Conservation (phyloP, 345 rosid genomes). For the Psidium guajava region DNA sequence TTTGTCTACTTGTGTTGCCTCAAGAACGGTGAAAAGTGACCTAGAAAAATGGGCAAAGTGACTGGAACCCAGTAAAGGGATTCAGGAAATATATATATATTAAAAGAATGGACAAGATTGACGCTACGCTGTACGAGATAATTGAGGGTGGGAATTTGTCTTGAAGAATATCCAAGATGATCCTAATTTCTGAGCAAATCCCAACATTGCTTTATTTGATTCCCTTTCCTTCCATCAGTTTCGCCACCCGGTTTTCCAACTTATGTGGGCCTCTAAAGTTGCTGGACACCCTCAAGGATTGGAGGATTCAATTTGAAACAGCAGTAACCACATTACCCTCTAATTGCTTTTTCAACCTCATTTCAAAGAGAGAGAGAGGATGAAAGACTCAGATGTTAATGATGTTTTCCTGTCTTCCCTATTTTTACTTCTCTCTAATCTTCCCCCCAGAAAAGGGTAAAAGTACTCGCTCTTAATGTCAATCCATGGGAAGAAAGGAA, state of each 20-base stretch:
- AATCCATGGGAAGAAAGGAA: constrained; percentile 11
- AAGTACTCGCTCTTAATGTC: not conserved
- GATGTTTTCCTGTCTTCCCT: not conserved
- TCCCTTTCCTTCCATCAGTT: constrained; percentile 14
- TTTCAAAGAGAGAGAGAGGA: not conserved
- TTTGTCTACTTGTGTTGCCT: not conserved
- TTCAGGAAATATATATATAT: not conserved
- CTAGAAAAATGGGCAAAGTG: not conserved
- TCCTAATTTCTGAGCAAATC: constrained; percentile 5
- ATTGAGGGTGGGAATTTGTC: not conserved
- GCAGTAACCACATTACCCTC: not conserved
- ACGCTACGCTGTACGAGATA: not conserved
- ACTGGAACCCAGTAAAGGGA: not conserved
- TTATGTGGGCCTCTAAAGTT: constrained; percentile 18
- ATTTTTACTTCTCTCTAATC: not conserved
- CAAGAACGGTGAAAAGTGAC: not conserved
- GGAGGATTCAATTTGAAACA: not conserved
- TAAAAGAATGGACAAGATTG: not conserved
- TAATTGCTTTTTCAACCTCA: not conserved
- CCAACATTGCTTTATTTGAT: constrained; percentile 17
- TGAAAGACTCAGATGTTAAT: not conserved
- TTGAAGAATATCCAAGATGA: not conserved
- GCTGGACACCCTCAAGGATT: not conserved
- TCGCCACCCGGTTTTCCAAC: constrained; percentile 6
- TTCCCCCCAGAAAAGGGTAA: constrained; percentile 3